A percentile compares a stretch with the other conserved stretches of the same genome.
Conservation (phyloP, 2,329 filamentous ascomycete species). For the Penicillium sp. region DNA sequence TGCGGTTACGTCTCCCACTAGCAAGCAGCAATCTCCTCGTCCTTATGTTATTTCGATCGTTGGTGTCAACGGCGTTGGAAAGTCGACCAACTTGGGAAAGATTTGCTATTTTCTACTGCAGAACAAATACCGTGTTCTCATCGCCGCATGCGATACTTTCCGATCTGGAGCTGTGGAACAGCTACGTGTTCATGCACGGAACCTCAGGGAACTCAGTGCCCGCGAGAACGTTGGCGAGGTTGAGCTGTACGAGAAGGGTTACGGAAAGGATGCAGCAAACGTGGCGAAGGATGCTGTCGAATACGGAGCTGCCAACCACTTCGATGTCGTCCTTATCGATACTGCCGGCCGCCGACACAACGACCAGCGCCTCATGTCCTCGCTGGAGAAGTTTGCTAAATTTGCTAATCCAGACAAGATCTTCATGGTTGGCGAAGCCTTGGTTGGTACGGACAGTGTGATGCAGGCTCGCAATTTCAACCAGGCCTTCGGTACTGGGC, state of each 20-base stretch:
- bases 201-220: conserved; percentile 76
- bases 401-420: conserved; percentile 96
- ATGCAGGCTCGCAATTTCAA: conserved; percentile 96
- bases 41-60: conserved; percentile 98
- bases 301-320: conserved; percentile 64
- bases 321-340: conserved; percentile 92
- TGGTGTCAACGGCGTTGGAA: conserved; percentile 94
- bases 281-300: conserved; percentile 87
- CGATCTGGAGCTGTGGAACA: conserved; percentile 95
- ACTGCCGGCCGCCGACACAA: conserved; percentile 93
- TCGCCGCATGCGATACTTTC: conserved; percentile 93
- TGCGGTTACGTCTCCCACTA: conserved; percentile 59
- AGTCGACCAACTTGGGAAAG: conserved; percentile 94
- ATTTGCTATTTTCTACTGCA: conserved; percentile 96
- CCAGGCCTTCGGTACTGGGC: conserved; percentile 70
- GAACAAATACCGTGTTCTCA: conserved; percentile 90
- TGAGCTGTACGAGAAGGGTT: conserved; percentile 91
- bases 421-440: conserved; percentile 86
- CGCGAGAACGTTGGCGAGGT: conserved; percentile 73
- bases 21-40: conserved; percentile 56
- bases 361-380: conserved; percentile 90
- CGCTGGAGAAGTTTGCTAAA: conserved; percentile 92
- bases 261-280: conserved; percentile 92
- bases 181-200: conserved; percentile 86
- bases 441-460: conserved; percentile 91